These are phyloP conservation scores for Podospora fimiseda DNA, from an alignment of 495 filamentous ascomycete species.

Conservation along the genomic window DNA sequence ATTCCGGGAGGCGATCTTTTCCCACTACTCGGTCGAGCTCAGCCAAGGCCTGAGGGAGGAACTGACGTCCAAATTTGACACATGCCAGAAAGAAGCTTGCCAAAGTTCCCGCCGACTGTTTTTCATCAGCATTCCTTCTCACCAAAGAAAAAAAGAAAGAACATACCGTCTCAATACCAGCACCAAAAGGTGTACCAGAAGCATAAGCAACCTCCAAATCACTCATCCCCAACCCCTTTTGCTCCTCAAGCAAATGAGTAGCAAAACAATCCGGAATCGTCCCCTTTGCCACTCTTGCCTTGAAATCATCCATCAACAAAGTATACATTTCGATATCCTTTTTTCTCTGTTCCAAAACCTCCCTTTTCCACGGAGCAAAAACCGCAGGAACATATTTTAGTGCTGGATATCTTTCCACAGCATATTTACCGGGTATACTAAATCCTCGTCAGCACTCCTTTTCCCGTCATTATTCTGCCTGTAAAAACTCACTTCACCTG, in stretches of 20 bases:
- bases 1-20: slow-evolving; percentile 40
- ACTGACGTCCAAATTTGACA: slow-evolving; percentile 41
- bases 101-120: slow-evolving; percentile 35
- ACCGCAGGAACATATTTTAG: slow-evolving; percentile 47
- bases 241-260: slow-evolving; percentile 43
- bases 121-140: slow-evolving; percentile 40
- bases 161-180: slow-evolving; percentile 58
- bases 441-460: neutral
- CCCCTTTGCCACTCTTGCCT: slow-evolving; percentile 26
- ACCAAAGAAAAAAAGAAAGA: slow-evolving; percentile 37
- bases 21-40: slow-evolving; percentile 53
- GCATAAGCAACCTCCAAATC: slow-evolving; percentile 53
- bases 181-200: slow-evolving; percentile 54
- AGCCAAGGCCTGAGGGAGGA: slow-evolving; percentile 43
- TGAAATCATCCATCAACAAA: slow-evolving; percentile 38
- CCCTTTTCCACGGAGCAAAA: slow-evolving; percentile 51
- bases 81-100: slow-evolving; percentile 53
- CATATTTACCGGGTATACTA: slow-evolving; percentile 51
- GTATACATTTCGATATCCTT: slow-evolving; percentile 47
- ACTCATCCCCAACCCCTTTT: slow-evolving; percentile 38
- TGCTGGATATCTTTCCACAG: slow-evolving; percentile 51
- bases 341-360: slow-evolving; percentile 46
- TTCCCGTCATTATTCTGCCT: no score
- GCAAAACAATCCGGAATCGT: slow-evolving; percentile 43
- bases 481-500: slow-evolving; percentile 44